Evolutionary conservation across 768 basidiomycete genomes (phyloP).

Genomic region (Sarcodon sp.): DNA sequence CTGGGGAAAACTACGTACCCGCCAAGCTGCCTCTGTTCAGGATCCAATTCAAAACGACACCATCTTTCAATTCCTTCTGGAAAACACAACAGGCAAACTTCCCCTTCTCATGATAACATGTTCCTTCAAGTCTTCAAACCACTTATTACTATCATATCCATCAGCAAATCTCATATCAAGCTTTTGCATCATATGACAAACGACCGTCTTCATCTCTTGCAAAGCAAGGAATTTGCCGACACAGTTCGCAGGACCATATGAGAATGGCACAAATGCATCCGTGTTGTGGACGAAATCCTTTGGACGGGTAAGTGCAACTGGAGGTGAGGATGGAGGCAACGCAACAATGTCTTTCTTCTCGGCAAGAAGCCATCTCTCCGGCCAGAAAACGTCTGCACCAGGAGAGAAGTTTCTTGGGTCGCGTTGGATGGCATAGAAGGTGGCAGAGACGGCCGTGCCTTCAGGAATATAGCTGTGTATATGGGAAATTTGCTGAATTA

Average conservation of each 20-base stretch:
- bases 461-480: neutral
- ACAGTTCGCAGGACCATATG: constrained; percentile 29
- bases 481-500: no score
- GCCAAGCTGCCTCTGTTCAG: no score
- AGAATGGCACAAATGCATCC: constrained; percentile 31
- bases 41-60: no score
- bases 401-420: neutral
- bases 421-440: neutral
- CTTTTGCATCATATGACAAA: constrained; percentile 24
- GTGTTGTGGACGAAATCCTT: constrained; percentile 15
- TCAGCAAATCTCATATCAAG: constrained; percentile 27
- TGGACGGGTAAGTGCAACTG: neutral
- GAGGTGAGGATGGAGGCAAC: neutral
- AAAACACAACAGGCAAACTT: neutral
- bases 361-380: neutral
- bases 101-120: constrained; percentile 1
- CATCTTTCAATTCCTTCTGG: no score
- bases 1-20: no score
- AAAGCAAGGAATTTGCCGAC: constrained; percentile 30
- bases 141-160: constrained; percentile 19
- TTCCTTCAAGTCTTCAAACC: constrained; percentile 10
- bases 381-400: neutral
- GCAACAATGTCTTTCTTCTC: constrained; percentile 1
- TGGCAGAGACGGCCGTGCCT: neutral
- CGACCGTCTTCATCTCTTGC: constrained; percentile 27